Evolutionary conservation across 202 grass and related monocot genomes (phyloP), one percentile per base, ranked within the genome.

Genomic region (Saccharum hybrid): DNA sequence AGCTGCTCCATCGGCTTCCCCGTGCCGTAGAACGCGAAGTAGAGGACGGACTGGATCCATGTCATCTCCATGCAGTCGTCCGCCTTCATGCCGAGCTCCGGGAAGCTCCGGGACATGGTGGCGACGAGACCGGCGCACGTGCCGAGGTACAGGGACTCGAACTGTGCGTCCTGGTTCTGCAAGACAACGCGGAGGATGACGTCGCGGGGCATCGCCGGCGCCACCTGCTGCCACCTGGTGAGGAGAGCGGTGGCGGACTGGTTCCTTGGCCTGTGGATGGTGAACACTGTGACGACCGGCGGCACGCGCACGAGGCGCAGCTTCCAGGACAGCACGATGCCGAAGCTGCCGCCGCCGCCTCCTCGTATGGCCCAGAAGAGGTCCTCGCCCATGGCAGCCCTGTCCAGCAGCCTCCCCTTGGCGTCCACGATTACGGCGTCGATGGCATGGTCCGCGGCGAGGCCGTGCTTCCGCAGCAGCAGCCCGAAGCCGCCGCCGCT

Each of bases 311-410:
- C 89, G 0, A 94, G 83, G 56, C 34, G 77, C 19, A 94, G 65
- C 88, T 94, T 90, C 85, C 90, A 92, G 10, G 72, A 90, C 30
- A 92, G 19, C 12, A 97, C 83, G 66, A 94, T 22, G 80, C 94
- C 89, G 63, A 94, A 97, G 83, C 83, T 94, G 38, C 80, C 86
- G 36, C 89, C 94, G 3, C 89, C 91, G 23, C 93, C 93, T 3
- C 94, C 89, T 3, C 89, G 69, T 51, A 92, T 90, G 48, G 36
- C 93, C 90, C 93, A 96, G 70, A 91, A 96, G 43, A 87, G 78
- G 64, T 83, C 86, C 72, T 91, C 81, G n/a, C 90, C 90, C 90
- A 96, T 92, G 74, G 86, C 40, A 0, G 73, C 71, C 46, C 48
- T 87, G 66, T 87, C 82, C 13, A 90, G 78, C 3, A 91, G 21